Base-by-base conservation (phyloP, 2,329 filamentous ascomycete genomes). In the Colletotrichum eremochloae region DNA sequence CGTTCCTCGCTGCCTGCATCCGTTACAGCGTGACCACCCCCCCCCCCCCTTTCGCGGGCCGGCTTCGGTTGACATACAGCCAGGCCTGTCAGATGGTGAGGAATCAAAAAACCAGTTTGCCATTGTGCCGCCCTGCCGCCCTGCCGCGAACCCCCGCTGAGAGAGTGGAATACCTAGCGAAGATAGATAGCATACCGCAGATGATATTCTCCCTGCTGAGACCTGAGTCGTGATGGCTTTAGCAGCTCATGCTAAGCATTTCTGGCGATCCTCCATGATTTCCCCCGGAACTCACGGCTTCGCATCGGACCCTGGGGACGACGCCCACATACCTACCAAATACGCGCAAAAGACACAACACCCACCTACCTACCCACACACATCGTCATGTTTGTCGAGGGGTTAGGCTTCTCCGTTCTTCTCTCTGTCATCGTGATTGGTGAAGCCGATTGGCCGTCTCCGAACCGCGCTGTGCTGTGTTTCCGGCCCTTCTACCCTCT, bases 211-310 rank as follows among this genome's bases (percentile, higher is more conserved):
- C 24, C 24, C 24, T 5, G n/a, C 20, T n/a, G 29, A 36, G 36
- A 15, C 29, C 55, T 69, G 69, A 72, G 40, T 69, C 58, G 53
- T 40, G 15, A 52, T 33, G 2, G 33, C 60, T 63, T 69, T 72
- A 72, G 53, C 53, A 55, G 9, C 46, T 61, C 53, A 69, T 69
- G 69, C 69, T 72, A 69, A 69, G 66, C 65, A 29, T 68, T 31
- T 63, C 24, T 55, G 56, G 29, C 33, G 58, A 68, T 71, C 53
- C 58, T 18, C 69, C 53, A 68, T 68, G 65, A 55, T 68, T 63
- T 52, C 24, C 69, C 46, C 63, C 57, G 50, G 69, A 50, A 60
- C 42, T n/a, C 60, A 48, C 33, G 58, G 38, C 57, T 40, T 56
- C 53, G 29, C 40, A 36, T 61, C 7, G 20, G 18, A 24, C 24